Conservation (phyloP, 2,329 filamentous ascomycete species). For the Blumeriella jaapii region DNA sequence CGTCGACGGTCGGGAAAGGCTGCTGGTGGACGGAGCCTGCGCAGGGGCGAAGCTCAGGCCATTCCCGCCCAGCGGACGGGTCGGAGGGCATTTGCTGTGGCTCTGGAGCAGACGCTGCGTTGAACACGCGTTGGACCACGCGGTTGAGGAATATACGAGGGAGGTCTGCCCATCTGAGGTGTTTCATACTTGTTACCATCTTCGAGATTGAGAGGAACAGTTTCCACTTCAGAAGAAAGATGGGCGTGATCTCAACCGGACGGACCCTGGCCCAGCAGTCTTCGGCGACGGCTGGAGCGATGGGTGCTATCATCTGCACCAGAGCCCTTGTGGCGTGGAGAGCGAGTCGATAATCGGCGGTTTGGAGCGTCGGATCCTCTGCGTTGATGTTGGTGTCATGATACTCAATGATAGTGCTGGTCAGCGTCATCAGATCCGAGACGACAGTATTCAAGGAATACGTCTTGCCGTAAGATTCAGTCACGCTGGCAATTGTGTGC, state of each 20-base stretch:
- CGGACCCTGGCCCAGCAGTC: constrained; percentile 61
- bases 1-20: constrained; percentile 48
- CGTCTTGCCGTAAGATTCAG: constrained; percentile 55
- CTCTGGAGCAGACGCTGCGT: not conserved
- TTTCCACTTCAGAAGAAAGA: too few relatives aligned
- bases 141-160: constrained; percentile 12
- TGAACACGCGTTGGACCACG: not conserved
- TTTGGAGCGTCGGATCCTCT: constrained; percentile 25
- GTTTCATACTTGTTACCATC: too few relatives aligned
- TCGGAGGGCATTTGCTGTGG: not conserved
- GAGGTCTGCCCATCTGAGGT: too few relatives aligned
- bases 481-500: constrained; percentile 54
- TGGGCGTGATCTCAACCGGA: not conserved
- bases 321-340: constrained; percentile 42
- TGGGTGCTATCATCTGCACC: constrained; percentile 63
- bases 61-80: too few relatives aligned
- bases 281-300: constrained; percentile 69
- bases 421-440: constrained; percentile 72
- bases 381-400: not conserved
- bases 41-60: too few relatives aligned
- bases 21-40: constrained; percentile 31
- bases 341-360: not conserved
- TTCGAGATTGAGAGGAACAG: too few relatives aligned
- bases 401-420: constrained; percentile 51
- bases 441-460: constrained; percentile 75